Evolutionary conservation across 2,329 filamentous ascomycete genomes (phyloP).

Genomic region (Cryphonectria nitschkei): DNA sequence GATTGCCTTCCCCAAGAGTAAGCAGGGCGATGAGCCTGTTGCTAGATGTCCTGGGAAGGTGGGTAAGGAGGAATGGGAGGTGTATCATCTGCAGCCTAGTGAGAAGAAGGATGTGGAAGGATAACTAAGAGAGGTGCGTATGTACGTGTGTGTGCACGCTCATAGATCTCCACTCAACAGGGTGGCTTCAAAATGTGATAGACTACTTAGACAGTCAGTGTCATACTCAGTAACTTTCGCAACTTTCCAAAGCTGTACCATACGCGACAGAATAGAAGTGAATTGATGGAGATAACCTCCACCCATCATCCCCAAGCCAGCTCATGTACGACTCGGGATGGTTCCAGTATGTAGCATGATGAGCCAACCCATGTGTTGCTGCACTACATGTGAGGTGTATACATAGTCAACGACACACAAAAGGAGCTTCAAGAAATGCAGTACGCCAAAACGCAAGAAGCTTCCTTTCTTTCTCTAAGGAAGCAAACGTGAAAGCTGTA

Average conservation of each 20-base stretch:
- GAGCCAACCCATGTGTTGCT: not conserved
- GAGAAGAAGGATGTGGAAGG: not conserved
- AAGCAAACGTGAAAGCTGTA: not conserved
- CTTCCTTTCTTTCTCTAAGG: not conserved
- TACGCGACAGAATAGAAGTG: not conserved
- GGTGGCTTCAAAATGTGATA: not conserved
- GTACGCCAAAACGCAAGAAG: not conserved
- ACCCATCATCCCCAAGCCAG: not conserved
- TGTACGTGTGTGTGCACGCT: not conserved
- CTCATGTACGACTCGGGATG: no score
- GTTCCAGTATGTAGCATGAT: not conserved
- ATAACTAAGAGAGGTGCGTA: not conserved
- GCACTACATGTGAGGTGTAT: not conserved
- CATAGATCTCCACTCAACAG: not conserved
- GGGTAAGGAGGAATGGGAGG: slow-evolving; percentile 57
- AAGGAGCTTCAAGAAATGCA: not conserved
- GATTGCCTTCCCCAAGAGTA: slow-evolving; percentile 95
- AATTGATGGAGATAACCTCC: not conserved
- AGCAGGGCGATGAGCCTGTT: slow-evolving; percentile 83
- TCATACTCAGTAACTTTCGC: not conserved
- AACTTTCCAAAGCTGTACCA: not conserved
- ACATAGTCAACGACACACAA: not conserved
- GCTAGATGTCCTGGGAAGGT: slow-evolving; percentile 76
- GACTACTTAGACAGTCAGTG: not conserved
- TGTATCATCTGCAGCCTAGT: slow-evolving; percentile 47